Evolutionary conservation across 176 grass and related monocot species (phyloP), one percentile per base, ranked within the genome.

Genomic region (Elymus sibiricus): DNA sequence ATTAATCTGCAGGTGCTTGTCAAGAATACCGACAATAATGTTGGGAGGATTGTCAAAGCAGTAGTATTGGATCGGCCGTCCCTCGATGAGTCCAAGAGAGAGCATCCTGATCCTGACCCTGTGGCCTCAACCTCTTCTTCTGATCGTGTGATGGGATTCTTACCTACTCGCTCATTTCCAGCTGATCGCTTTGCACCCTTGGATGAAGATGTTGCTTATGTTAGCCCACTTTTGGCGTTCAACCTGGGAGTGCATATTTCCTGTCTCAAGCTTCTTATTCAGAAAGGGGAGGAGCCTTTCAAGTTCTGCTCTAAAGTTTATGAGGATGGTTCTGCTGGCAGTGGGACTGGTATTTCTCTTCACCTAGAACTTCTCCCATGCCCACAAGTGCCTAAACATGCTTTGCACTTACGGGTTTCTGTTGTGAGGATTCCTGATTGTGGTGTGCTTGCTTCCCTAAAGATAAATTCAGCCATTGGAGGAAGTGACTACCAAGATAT

Each of bases 371-470:
- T 98, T 92, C 79, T 87, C 63, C 88, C 97, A 82, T 98, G 84
- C 76, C 84, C 88, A 63, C 85, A 82, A 49, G 84, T 91, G 68
- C 97, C 88, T 35, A 99, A 51, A 90, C 87, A 96, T 91, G 94
- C 97, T 39, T 90, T 86, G 76, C 94, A 99, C 60, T 79, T 99
- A 74, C 87, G 94, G 49, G 90, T 91, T 66, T 96, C 97, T 86
- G 91, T 93, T 84, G 92, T 99, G 51, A 96, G 90, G 84, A 90
- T 94, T 64, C 92, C 97, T 84, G 94, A 96, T 85, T 99, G 97
- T 69, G 97, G 94, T 78, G 78, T 90, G 60, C 79, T 99, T 75
- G 84, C 92, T 82, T 99, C 97, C 76, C 89, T 96, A 51, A 92
- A 88, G 77, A 88, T 86, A 86, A 94, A 96, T 81, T 88, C 84